Percentiles rank a stretch among this genome's conserved stretches.
These are phyloP conservation scores for Exophiala bonariae DNA, from an alignment of 2,329 filamentous ascomycete genomes.

Conservation along the genomic window DNA sequence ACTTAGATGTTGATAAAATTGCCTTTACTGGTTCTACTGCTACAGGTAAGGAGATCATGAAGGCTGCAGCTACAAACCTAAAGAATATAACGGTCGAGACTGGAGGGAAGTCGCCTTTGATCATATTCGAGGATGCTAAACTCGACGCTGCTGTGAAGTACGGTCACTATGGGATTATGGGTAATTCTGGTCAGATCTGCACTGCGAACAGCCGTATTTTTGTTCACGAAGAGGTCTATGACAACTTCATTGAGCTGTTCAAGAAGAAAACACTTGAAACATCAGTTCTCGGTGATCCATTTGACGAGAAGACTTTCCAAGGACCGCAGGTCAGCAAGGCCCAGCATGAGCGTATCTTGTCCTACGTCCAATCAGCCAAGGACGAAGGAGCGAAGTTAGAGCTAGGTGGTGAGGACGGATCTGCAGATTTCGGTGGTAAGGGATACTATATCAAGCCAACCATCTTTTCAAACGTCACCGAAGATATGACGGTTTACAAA, in stretches of 20 bases:
- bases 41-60: conserved; percentile 31
- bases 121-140: conserved; percentile 37
- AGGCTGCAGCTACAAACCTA: conserved; percentile 33
- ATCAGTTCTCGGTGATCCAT: conserved; percentile 38
- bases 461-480: conserved; percentile 34
- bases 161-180: conserved; percentile 30
- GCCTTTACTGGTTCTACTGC: conserved; percentile 33
- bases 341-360: conserved; percentile 44
- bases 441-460: conserved; percentile 40
- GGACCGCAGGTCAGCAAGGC: conserved; percentile 44
- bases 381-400: conserved; percentile 41
- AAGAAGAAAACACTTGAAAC: neutral
- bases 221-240: conserved; percentile 6
- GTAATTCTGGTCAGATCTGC: no score
- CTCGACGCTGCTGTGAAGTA: conserved; percentile 49
- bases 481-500: conserved; percentile 34
- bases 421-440: no score
- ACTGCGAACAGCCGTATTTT: conserved; percentile 55
- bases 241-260: conserved; percentile 4
- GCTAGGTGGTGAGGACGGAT: conserved; percentile 36
- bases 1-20: conserved; percentile 33
- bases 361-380: no score
- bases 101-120: conserved; percentile 35
- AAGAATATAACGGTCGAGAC: conserved; percentile 36
- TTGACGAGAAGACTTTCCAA: conserved; percentile 36